Base-by-base conservation (phyloP, 2,329 filamentous ascomycete genomes). In the Tothia fuscella region DNA sequence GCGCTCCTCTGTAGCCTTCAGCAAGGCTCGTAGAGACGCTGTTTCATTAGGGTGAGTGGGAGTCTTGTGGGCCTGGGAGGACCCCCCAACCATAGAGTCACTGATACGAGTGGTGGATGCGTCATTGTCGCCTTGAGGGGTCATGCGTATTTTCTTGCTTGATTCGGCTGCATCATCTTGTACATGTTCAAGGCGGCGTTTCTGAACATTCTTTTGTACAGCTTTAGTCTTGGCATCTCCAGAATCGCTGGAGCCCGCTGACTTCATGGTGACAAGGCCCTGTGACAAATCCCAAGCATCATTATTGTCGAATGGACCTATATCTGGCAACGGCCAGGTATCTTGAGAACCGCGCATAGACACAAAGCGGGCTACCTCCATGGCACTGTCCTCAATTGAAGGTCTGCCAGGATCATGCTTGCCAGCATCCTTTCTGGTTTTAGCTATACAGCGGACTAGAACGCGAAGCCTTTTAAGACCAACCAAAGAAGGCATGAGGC, bases 361-460 rank as follows among this genome's bases (percentile, higher is more conserved):
- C 9, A 44, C 42, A 33, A 44, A 44, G 14, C 34, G 26, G 14
- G 42, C 42, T 40, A 44, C 33, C 28, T 32, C 35, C 24, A 22
- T 28, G 3, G 41, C 39, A 16, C 21, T 31, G n/a, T 43, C 41
- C 7, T 36, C 33, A 9, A 43, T 43, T 4, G 34, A 16, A 3
- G 41, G 16, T 12, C 36, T 21, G 10, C 14, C 19, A 25, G 24
- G 22, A 14, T 43, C 34, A 13, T 19, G 25, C 14, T 20, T 26
- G 14, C 32, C 34, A 22, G 31, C 34, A 4, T 37, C 32, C 31
- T 35, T 38, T 6, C 41, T 21, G 19, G 38, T 32, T 33, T 43
- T 43, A 16, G 41, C 33, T 10, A 43, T 34, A 25, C 41, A 43
- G 16, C 16, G 29, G 17, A 43, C 41, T 19, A 37, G 29, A 7